Evolutionary conservation across 2,329 filamentous ascomycete species (phyloP).

Genomic region (Stylonectria norvegica): DNA sequence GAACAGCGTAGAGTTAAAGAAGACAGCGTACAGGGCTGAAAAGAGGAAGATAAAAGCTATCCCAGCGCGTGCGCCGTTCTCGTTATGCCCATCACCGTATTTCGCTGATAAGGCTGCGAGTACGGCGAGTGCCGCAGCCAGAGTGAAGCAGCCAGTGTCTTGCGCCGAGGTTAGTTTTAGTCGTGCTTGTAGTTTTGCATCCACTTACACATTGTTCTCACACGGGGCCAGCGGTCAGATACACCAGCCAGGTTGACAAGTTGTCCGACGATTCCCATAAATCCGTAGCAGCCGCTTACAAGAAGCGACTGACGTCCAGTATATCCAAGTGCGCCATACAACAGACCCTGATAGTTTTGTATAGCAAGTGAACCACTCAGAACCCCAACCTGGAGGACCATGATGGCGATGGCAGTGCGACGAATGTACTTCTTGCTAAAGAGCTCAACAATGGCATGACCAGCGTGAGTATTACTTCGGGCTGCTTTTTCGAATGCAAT

Average conservation of each 20-base stretch:
- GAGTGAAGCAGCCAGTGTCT: conserved; percentile 13
- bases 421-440: conserved; percentile 29
- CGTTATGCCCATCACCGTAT: conserved; percentile 12
- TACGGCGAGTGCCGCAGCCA: conserved; percentile 21
- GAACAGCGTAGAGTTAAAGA: conserved; percentile 33
- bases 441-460: conserved; percentile 5
- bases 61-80: conserved; percentile 22
- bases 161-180: too few relatives aligned
- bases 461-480: background rate
- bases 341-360: conserved; percentile 33
- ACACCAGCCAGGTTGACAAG: conserved; percentile 28
- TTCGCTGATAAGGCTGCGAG: conserved; percentile 26
- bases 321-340: conserved; percentile 43
- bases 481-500: background rate
- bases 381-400: conserved; percentile 31
- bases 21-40: conserved; percentile 28
- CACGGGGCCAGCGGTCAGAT: conserved; percentile 29
- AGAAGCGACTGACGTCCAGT: conserved; percentile 46
- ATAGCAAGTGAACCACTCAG: conserved; percentile 29
- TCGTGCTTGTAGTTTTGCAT: background rate
- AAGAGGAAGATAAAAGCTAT: conserved; percentile 34
- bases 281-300: conserved; percentile 43
- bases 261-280: conserved; percentile 31
- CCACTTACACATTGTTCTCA: conserved; percentile 5
- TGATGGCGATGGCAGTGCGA: conserved; percentile 25